phyloP scores from a whole-genome alignment of 2,329 filamentous ascomycete genomes.

The Ophiosphaerella narmari region DNA sequence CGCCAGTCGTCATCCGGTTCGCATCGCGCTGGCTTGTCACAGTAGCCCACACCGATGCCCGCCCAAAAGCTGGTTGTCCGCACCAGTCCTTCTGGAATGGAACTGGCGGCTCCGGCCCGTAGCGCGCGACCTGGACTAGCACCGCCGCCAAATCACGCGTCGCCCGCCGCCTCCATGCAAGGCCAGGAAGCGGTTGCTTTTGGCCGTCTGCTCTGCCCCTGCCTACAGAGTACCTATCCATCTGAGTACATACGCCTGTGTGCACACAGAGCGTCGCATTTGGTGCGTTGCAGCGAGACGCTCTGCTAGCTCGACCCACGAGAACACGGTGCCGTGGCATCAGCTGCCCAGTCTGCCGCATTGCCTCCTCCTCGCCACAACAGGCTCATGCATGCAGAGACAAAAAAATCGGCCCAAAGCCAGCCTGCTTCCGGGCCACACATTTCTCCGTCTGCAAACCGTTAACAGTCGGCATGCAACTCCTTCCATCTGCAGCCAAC shows the following conservation, averaged over 20 bases:
- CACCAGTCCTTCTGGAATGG: not conserved
- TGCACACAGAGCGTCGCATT: not conserved
- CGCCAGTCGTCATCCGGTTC: no score
- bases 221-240: not conserved
- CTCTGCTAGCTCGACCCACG: constrained; percentile 12
- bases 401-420: constrained; percentile 2
- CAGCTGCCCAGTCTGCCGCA: constrained; percentile 23
- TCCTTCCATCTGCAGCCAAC: constrained; percentile 26
- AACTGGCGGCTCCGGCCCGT: constrained; percentile 11
- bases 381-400: not conserved
- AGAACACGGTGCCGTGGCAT: constrained; percentile 12
- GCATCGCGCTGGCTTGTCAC: no score
- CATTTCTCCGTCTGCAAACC: constrained; percentile 8
- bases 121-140: constrained; percentile 16
- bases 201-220: no score
- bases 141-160: constrained; percentile 5
- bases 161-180: not conserved
- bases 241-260: no score
- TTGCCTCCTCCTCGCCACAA: constrained; percentile 8
- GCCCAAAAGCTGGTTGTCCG: no score
- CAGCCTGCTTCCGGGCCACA: not conserved
- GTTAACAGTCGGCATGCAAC: constrained; percentile 16
- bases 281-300: constrained; percentile 4
- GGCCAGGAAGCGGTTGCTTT: no score
- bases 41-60: no score